These are phyloP conservation scores for Aphanocladium album DNA, from an alignment of 2,329 filamentous ascomycete species.

Conservation along the genomic window DNA sequence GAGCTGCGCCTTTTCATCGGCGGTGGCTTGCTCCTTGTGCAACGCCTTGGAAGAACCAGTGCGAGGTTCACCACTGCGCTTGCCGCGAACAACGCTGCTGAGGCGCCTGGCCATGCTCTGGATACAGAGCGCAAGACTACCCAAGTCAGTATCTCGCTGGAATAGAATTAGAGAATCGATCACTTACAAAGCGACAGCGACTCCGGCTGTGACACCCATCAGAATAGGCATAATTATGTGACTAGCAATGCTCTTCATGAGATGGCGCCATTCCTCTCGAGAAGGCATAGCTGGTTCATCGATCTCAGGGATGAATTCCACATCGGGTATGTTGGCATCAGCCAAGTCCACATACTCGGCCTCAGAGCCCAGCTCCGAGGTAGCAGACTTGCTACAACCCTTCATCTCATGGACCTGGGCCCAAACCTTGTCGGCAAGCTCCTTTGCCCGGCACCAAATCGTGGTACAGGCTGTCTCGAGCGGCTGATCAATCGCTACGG, in stretches of 20 bases:
- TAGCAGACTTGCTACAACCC: constrained; percentile 9
- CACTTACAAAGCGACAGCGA: constrained; percentile 59
- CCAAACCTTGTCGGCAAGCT: constrained; percentile 24
- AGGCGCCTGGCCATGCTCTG: constrained; percentile 57
- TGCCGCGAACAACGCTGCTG: constrained; percentile 45
- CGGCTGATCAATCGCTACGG: constrained; percentile 35
- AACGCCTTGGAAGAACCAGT: constrained; percentile 30
- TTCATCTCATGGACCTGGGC: constrained; percentile 13
- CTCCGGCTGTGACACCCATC: constrained; percentile 63
- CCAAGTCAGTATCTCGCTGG: constrained; percentile 22
- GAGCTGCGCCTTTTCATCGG: constrained; percentile 48
- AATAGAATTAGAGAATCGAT: not conserved
- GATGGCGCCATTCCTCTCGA: constrained; percentile 20
- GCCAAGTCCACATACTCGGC: not conserved
- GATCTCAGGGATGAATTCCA: not conserved
- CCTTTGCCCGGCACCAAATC: constrained; percentile 48
- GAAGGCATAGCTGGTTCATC: not conserved
- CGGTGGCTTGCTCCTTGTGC: constrained; percentile 30
- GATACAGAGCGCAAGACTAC: constrained; percentile 58
- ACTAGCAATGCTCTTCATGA: constrained; percentile 52
- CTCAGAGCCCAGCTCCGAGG: not conserved
- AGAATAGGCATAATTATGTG: constrained; percentile 64
- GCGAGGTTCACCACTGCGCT: constrained; percentile 17
- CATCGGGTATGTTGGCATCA: not conserved
- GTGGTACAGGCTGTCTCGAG: constrained; percentile 33